These are phyloP conservation scores for Setomelanomma holmii DNA, from an alignment of 2,329 filamentous ascomycete genomes.

Conservation along the genomic window DNA sequence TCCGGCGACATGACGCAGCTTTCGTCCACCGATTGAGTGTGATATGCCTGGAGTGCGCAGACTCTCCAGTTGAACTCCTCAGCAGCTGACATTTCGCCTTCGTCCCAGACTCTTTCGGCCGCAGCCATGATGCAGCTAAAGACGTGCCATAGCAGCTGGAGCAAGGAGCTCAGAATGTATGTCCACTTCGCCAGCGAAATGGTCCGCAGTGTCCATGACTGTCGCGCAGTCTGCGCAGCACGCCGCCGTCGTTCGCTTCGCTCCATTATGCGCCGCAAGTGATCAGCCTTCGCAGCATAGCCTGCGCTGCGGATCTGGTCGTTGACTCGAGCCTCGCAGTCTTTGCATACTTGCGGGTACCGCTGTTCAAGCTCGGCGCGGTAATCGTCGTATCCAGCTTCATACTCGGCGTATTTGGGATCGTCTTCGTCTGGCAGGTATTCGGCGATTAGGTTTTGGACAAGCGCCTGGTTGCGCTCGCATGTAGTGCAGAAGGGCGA, in stretches of 20 bases:
- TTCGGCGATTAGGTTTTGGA: conserved; percentile 76
- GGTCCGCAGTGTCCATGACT: conserved; percentile 52
- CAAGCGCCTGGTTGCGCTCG: conserved; percentile 85
- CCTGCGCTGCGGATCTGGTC: conserved; percentile 72
- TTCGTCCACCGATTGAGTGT: conserved; percentile 23
- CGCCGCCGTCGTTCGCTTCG: conserved; percentile 50
- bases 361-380: conserved; percentile 76
- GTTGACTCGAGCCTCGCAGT: conserved; percentile 78
- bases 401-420: conserved; percentile 72
- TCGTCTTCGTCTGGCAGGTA: conserved; percentile 74
- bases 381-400: conserved; percentile 73
- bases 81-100: neutral
- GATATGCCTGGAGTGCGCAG: conserved; percentile 33
- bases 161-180: conserved; percentile 50
- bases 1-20: conserved; percentile 36
- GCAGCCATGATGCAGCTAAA: conserved; percentile 29
- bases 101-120: conserved; percentile 9
- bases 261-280: conserved; percentile 77
- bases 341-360: conserved; percentile 87
- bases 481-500: conserved; percentile 76
- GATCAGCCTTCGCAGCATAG: conserved; percentile 85
- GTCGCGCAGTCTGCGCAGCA: conserved; percentile 40
- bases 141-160: conserved; percentile 47
- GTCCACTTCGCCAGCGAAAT: conserved; percentile 54
- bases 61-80: conserved; percentile 13